These are phyloP conservation scores for Metschnikowia orientalis DNA, from an alignment of 805 yeast species.

Conservation along the genomic window DNA sequence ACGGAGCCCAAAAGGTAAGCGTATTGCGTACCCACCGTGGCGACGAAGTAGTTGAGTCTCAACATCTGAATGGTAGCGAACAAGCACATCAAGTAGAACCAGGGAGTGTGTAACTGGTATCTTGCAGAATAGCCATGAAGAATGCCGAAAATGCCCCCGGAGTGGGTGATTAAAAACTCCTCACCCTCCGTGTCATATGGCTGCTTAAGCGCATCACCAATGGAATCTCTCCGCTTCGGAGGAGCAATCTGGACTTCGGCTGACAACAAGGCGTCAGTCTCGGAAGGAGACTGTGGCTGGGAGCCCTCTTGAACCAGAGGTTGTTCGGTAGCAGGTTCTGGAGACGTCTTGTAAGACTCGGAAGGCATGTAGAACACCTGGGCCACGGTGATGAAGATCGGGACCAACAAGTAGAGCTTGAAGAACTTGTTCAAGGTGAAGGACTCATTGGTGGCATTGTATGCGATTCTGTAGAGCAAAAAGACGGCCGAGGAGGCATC, in stretches of 20 bases:
- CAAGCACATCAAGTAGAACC: constrained; percentile 48
- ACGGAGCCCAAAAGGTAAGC: constrained; percentile 41
- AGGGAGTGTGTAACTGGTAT: constrained; percentile 47
- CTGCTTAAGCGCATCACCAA: constrained; percentile 54
- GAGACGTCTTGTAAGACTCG: constrained; percentile 45
- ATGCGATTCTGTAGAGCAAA: constrained; percentile 42
- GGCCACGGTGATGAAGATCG: constrained; percentile 43
- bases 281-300: constrained; percentile 14
- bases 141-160: constrained; percentile 50
- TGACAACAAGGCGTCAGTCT: constrained; percentile 25
- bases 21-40: constrained; percentile 55
- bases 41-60: constrained; percentile 54
- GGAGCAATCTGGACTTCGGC: constrained; percentile 4
- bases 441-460: constrained; percentile 25
- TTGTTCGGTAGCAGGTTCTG: constrained; percentile 16
- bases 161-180: constrained; percentile 28
- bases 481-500: constrained; percentile 57
- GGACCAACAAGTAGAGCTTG: constrained; percentile 45
- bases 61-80: constrained; percentile 56
- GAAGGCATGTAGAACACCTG: constrained; percentile 47
- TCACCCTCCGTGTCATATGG: constrained; percentile 51
- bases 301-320: too few relatives aligned
- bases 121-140: constrained; percentile 49
- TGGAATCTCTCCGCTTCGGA: constrained; percentile 42
- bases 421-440: constrained; percentile 44